These are phyloP conservation scores for Crassisporium funariophilum DNA, from an alignment of 768 basidiomycete genomes.

Conservation along the genomic window DNA sequence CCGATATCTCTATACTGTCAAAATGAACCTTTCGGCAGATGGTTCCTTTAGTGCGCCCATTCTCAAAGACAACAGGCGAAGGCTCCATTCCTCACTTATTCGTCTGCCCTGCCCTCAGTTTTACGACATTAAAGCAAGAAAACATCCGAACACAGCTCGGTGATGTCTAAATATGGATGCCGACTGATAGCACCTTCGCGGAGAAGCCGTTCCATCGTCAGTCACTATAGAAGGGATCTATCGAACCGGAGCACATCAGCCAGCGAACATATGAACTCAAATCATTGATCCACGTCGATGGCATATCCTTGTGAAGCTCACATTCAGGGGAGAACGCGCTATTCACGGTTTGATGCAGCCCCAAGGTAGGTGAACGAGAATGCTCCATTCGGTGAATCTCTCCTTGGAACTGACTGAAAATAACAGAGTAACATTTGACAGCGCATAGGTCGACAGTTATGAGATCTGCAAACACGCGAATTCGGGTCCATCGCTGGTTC, in stretches of 20 bases:
- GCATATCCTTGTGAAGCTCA: background rate
- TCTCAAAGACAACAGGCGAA: too few species aligned
- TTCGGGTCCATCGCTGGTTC: conserved; percentile 1
- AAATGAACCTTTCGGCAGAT: too few species aligned
- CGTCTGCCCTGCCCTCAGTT: too few species aligned
- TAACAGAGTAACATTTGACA: background rate
- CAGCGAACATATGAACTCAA: background rate
- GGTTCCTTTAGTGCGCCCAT: too few species aligned
- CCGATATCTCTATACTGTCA: too few species aligned
- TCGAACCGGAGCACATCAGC: background rate
- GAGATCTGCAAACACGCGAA: background rate
- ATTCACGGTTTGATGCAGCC: background rate
- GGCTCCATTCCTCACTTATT: too few species aligned
- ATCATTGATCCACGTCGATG: conserved; percentile 3
- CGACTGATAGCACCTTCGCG: too few species aligned
- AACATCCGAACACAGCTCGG: too few species aligned
- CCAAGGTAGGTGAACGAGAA: background rate
- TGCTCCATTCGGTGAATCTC: too few species aligned
- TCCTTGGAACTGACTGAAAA: background rate
- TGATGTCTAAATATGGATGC: too few species aligned
- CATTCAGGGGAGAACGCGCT: conserved; percentile 4
- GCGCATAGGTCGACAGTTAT: background rate
- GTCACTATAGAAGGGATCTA: conserved; percentile 5
- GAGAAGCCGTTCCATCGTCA: too few species aligned
- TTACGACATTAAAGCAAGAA: too few species aligned